Evolutionary conservation across 768 basidiomycete species (phyloP).

Genomic region (Calocera cornea): DNA sequence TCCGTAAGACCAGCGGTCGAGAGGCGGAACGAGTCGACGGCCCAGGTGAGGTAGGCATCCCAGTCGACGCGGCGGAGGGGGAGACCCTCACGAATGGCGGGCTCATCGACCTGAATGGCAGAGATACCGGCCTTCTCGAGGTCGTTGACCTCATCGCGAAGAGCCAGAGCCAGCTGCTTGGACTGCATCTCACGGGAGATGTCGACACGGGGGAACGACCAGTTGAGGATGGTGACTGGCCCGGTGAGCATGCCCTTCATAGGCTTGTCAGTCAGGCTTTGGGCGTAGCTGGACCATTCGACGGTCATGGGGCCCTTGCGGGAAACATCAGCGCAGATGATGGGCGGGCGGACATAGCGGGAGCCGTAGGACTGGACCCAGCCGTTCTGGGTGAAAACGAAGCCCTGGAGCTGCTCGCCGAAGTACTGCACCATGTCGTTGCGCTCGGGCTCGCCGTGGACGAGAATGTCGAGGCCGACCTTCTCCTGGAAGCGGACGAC

Average conservation of each 20-base stretch:
- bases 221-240: slow-evolving; percentile 97
- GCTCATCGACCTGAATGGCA: slow-evolving; percentile 99
- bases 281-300: slow-evolving; percentile 91
- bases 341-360: slow-evolving; percentile 96
- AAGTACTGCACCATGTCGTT: slow-evolving; percentile 99
- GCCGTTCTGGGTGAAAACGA: slow-evolving; percentile 95
- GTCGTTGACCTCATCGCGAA: slow-evolving; percentile 96
- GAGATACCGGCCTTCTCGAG: slow-evolving; percentile 92
- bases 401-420: slow-evolving; percentile 86
- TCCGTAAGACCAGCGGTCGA: slow-evolving; percentile 91
- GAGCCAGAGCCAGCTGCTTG: slow-evolving; percentile 93
- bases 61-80: slow-evolving; percentile 94
- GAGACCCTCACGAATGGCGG: slow-evolving; percentile 97
- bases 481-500: slow-evolving; percentile 96
- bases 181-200: slow-evolving; percentile 92
- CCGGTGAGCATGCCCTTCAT: slow-evolving; percentile 99
- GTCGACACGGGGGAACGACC: slow-evolving; percentile 99
- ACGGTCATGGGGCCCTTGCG: slow-evolving; percentile 89
- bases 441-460: slow-evolving; percentile 97
- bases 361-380: slow-evolving; percentile 99
- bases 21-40: slow-evolving; percentile 97
- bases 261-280: slow-evolving; percentile 80
- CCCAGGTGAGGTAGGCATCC: slow-evolving; percentile 94
- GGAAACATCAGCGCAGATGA: slow-evolving; percentile 95
- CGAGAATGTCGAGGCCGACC: slow-evolving; percentile 88